phyloP scores from a whole-genome alignment of 495 filamentous ascomycete genomes.

The Aspergillus bertholletiae region DNA sequence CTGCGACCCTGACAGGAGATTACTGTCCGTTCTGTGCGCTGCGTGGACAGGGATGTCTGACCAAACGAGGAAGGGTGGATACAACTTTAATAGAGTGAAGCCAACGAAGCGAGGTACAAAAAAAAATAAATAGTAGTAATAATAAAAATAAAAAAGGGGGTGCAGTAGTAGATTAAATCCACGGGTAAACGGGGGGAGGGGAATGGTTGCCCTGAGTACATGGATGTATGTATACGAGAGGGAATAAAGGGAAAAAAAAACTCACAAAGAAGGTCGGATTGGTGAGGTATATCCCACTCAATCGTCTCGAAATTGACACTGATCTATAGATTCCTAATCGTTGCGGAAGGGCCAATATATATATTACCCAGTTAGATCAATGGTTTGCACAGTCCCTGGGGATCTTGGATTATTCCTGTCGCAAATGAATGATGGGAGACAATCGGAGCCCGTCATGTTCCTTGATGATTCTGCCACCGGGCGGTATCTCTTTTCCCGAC shows the following conservation, averaged over 20 bases:
- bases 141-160: background rate
- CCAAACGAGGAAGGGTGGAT: background rate
- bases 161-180: background rate
- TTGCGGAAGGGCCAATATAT: background rate
- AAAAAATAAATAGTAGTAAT: too few relatives aligned
- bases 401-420: background rate
- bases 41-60: constrained; percentile 8
- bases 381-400: background rate
- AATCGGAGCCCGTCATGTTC: background rate
- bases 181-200: background rate
- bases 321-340: background rate
- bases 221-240: background rate
- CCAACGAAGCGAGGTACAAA: too few relatives aligned
- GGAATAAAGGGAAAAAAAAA: background rate
- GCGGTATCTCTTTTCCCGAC: background rate
- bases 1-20: constrained; percentile 6
- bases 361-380: background rate
- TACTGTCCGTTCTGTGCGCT: background rate
- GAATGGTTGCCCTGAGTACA: background rate
- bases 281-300: background rate
- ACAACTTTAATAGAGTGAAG: background rate
- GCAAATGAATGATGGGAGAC: background rate
- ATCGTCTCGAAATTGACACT: background rate
- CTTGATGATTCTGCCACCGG: background rate
- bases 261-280: background rate